Conservation (phyloP, 768 basidiomycete species). For the Sarcodon aspratus region DNA sequence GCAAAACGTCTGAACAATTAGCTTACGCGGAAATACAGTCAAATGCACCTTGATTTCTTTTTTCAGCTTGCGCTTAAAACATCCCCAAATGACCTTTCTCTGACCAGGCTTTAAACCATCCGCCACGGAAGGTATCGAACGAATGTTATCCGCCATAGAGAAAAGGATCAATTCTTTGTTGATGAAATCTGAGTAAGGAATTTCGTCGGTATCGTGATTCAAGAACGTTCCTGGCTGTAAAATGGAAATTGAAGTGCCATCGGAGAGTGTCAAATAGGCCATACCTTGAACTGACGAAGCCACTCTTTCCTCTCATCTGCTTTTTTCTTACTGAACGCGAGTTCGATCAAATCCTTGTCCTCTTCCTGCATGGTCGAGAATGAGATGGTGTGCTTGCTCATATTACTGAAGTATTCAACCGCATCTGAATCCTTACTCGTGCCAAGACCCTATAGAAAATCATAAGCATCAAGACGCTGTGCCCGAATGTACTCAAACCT, state of each 20-base stretch:
- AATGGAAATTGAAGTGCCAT: not conserved
- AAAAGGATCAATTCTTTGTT: conserved; percentile 96
- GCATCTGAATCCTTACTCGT: conserved; percentile 86
- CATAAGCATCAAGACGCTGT: conserved; percentile 2
- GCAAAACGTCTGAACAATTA: not conserved
- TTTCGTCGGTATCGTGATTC: conserved; percentile 78
- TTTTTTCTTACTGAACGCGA: conserved; percentile 99
- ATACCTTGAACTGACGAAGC: conserved; percentile 84
- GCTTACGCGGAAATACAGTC: not conserved
- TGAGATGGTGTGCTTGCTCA: conserved; percentile 90
- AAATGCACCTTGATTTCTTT: conserved; percentile 72
- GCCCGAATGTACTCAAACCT: conserved; percentile 40
- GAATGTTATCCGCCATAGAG: conserved; percentile 98
- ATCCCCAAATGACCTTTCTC: conserved; percentile 91
- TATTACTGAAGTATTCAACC: conserved; percentile 84
- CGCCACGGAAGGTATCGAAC: conserved; percentile 89
- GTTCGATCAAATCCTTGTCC: conserved; percentile 84
- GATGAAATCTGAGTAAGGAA: conserved; percentile 90
- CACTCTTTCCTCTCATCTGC: conserved; percentile 98
- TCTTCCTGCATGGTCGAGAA: conserved; percentile 74
- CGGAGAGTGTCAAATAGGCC: conserved; percentile 3
- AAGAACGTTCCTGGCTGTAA: conserved; percentile 84
- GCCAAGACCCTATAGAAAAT: conserved; percentile 70
- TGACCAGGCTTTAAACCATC: conserved; percentile 98
- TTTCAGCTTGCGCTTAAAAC: conserved; percentile 91